A percentile compares a stretch with the other conserved stretches of the same genome.
phyloP scores from a whole-genome alignment of 129 eudicot genomes.

The Flaveria sonorensis region DNA sequence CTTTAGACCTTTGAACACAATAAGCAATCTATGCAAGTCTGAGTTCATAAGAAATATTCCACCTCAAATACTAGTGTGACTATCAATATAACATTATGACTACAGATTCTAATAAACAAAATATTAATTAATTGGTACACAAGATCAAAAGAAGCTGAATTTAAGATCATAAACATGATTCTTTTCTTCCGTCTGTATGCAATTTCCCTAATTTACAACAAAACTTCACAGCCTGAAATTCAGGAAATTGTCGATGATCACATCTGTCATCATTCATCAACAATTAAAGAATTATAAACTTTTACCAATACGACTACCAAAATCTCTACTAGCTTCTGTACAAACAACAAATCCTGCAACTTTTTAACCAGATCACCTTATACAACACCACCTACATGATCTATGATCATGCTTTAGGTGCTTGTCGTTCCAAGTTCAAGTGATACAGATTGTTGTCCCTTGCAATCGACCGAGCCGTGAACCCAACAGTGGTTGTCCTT shows the following conservation, averaged over 20 bases:
- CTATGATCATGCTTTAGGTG: conserved; percentile 24
- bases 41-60: no score
- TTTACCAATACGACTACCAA: conserved; percentile 7
- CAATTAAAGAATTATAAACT: conserved; percentile 24
- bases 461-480: conserved; percentile 63
- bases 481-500: conserved; percentile 65
- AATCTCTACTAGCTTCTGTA: conserved; percentile 33
- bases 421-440: conserved; percentile 45
- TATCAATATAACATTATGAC: no score
- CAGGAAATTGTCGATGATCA: conserved; percentile 17
- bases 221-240: conserved; percentile 22
- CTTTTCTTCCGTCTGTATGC: conserved; percentile 22
- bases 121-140: no score
- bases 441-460: conserved; percentile 40
- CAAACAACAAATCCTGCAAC: conserved; percentile 23
- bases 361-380: background rate
- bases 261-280: conserved; percentile 2
- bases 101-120: no score
- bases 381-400: background rate
- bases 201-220: conserved; percentile 40
- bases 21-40: no score
- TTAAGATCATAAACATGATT: conserved; percentile 13
- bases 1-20: no score
- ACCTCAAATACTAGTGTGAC: no score
- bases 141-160: no score